Evolutionary conservation across 192 early-diverging fungal species (phyloP), one percentile per base, ranked within the genome.

Genomic region (Coemansia sp.): DNA sequence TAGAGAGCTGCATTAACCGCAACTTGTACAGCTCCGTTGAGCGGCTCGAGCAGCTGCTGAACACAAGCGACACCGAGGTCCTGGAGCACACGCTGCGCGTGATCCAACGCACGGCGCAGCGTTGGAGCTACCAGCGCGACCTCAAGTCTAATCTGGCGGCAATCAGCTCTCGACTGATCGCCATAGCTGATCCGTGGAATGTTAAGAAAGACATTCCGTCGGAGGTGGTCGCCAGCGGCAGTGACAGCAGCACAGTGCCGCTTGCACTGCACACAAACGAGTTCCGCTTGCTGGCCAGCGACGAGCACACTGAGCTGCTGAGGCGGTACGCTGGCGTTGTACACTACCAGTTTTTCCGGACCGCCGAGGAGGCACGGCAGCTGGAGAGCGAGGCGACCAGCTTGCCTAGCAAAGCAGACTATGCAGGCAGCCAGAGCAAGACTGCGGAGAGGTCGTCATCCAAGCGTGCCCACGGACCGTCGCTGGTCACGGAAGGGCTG

Each of bases 1-100:
- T 94, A 77, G 95, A 99, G 63, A 92, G 91, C 65, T 93, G 91
- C 58, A 93, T 94, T 37, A 97, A 94, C 61, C 82, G 97, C 36
- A 93, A 89, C 53, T 72, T 97, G 21, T 99, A 97, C 68, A 90
- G 83, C 50, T 95, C 93, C 32, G 60, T 80, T 3, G 80, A 93
- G 85, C 88, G 92, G 60, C 77, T 97, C 22, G 83, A 81, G 53
- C 79, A 84, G 41, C 65, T 95, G 26, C 81, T 98, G n/a, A 73
- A 86, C 56, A 83, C 91, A 26, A 73, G 70, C 51, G 90, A 95
- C 58, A 55, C 91, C 21, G 89, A 90, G 52, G 80, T 97, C 32
- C 80, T 94, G 10, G 86, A 90, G 60, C 74, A 80, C 7, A 80
- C 87, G 4, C 68, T 97, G 27, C 85, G 85, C 9, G 79, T 99